These are phyloP conservation scores for Stagonosporopsis vannaccii DNA, from an alignment of 2,329 filamentous ascomycete species.

Conservation along the genomic window DNA sequence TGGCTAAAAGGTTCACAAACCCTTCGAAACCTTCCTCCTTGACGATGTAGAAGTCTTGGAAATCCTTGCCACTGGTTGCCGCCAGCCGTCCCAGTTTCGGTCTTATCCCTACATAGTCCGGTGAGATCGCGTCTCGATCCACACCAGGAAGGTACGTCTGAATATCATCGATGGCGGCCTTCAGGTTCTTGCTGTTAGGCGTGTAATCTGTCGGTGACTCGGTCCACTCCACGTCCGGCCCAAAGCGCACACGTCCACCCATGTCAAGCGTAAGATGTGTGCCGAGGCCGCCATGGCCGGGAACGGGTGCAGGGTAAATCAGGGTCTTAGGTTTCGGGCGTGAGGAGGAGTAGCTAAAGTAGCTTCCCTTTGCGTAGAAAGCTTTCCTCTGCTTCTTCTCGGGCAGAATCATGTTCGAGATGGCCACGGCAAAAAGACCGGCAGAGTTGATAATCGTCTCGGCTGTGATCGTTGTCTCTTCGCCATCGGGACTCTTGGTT, in stretches of 20 bases:
- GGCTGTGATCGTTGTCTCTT: slow-evolving; percentile 68
- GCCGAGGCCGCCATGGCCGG: slow-evolving; percentile 83
- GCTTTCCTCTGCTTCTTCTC: slow-evolving; percentile 62
- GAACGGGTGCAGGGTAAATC: slow-evolving; percentile 85
- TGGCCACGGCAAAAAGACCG: slow-evolving; percentile 75
- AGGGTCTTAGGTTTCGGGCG: slow-evolving; percentile 73
- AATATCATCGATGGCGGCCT: slow-evolving; percentile 76
- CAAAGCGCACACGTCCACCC: slow-evolving; percentile 83
- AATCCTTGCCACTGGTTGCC: slow-evolving; percentile 68
- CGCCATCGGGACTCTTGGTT: slow-evolving; percentile 51
- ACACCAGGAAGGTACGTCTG: slow-evolving; percentile 78
- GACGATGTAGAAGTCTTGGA: slow-evolving; percentile 83
- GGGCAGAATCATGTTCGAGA: slow-evolving; percentile 84
- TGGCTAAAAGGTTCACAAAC: slow-evolving; percentile 89
- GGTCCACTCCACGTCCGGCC: slow-evolving; percentile 95
- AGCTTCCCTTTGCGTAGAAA: slow-evolving; percentile 92
- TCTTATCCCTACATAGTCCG: slow-evolving; percentile 91
- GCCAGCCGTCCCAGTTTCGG: slow-evolving; percentile 77
- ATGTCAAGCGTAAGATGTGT: slow-evolving; percentile 95
- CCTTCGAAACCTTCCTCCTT: slow-evolving; percentile 79
- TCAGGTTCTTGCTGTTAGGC: slow-evolving; percentile 69
- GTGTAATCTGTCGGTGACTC: slow-evolving; percentile 72
- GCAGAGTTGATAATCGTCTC: slow-evolving; percentile 86
- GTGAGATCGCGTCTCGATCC: slow-evolving; percentile 68
- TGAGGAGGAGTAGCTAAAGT: slow-evolving; percentile 81